phyloP scores from a whole-genome alignment of 176 grass and related monocot species.

The Oryza glumipatula region DNA sequence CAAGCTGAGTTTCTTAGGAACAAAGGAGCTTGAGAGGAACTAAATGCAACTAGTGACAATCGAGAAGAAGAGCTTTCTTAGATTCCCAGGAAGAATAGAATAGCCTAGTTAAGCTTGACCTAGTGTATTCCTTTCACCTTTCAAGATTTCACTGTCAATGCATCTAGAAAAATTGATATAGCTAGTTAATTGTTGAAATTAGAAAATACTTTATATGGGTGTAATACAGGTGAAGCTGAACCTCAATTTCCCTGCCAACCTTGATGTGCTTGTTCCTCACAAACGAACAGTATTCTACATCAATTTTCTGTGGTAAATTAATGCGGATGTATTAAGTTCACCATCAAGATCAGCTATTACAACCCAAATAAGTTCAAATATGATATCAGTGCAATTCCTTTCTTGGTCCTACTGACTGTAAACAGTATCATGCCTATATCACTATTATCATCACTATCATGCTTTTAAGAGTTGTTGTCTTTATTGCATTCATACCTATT shows the following conservation, averaged over 20 bases:
- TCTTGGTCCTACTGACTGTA: not conserved
- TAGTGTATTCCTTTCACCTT: constrained; percentile 11
- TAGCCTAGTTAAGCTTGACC: constrained; percentile 9
- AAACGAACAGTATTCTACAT: not conserved
- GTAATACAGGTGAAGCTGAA: not conserved
- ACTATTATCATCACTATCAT: constrained; percentile 20
- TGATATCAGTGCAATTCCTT: not conserved
- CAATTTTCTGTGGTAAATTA: not conserved
- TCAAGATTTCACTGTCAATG: constrained; percentile 33
- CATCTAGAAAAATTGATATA: not conserved
- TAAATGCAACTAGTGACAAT: not conserved
- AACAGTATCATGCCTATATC: not conserved
- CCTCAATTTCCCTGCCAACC: constrained; percentile 18
- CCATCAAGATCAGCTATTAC: not conserved
- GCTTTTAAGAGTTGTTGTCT: constrained; percentile 18
- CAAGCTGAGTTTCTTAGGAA: not conserved
- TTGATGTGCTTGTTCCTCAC: not conserved
- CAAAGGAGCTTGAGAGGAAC: not conserved
- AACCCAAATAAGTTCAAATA: not conserved
- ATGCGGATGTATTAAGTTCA: not conserved
- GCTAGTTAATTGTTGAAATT: not conserved
- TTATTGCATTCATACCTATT: constrained; percentile 17
- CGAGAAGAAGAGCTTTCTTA: not conserved
- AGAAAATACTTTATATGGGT: not conserved
- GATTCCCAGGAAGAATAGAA: not conserved